A percentile compares a stretch with the other conserved stretches of the same genome.
phyloP scores from a whole-genome alignment of 2,329 filamentous ascomycete species.

The Claviceps monticola region DNA sequence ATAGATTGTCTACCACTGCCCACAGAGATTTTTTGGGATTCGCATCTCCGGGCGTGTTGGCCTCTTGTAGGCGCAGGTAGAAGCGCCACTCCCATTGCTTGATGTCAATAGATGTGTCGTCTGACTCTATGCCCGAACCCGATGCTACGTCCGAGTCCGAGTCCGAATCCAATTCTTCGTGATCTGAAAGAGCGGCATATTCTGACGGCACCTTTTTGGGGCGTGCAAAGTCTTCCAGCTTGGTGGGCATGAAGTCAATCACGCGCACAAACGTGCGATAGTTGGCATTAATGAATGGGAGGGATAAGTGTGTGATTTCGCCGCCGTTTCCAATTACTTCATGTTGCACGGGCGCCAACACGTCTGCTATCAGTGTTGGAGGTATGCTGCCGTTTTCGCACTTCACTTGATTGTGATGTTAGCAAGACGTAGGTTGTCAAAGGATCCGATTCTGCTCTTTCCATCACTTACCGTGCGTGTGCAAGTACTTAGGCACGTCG shows the following conservation, averaged over 20 bases:
- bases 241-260: slow-evolving; percentile 62
- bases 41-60: slow-evolving; percentile 7
- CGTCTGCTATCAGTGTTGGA: slow-evolving; percentile 21
- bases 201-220: slow-evolving; percentile 29
- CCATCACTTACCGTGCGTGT: slow-evolving; percentile 15
- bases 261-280: slow-evolving; percentile 62
- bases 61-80: slow-evolving; percentile 61
- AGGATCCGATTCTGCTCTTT: neutral
- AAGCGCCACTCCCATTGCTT: slow-evolving; percentile 72
- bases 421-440: neutral
- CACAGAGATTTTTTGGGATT: slow-evolving; percentile 40
- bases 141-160: slow-evolving; percentile 6
- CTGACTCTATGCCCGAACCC: slow-evolving; percentile 8
- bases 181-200: slow-evolving; percentile 35
- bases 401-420: slow-evolving; percentile 22
- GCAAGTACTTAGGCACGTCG: slow-evolving; percentile 14
- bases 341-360: slow-evolving; percentile 26
- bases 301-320: slow-evolving; percentile 19
- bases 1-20: slow-evolving; percentile 49
- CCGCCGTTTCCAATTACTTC: slow-evolving; percentile 28
- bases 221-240: slow-evolving; percentile 56
- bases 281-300: slow-evolving; percentile 63
- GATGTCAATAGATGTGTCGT: slow-evolving; percentile 10
- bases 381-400: slow-evolving; percentile 29
- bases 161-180: slow-evolving; percentile 15